These are phyloP conservation scores for Trametes cubensis DNA, from an alignment of 768 basidiomycete species.

Conservation along the genomic window DNA sequence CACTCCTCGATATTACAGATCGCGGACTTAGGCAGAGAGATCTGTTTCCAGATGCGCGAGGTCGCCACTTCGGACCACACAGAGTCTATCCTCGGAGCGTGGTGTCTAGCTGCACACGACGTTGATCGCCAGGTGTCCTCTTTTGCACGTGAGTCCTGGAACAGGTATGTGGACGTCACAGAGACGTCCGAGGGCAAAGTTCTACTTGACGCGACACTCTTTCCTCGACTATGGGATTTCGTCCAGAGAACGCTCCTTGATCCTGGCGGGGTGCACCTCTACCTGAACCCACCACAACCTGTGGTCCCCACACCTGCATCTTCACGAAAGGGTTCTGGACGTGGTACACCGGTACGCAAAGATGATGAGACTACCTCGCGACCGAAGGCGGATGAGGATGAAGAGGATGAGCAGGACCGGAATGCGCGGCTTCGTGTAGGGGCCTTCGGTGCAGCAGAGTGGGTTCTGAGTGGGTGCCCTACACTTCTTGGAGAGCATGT, in stretches of 20 bases:
- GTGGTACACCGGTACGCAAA: conserved; percentile 39
- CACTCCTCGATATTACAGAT: conserved; percentile 70
- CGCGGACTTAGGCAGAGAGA: conserved; percentile 46
- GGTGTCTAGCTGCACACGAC: conserved; percentile 75
- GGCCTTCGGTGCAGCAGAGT: conserved; percentile 65
- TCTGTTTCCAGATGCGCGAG: conserved; percentile 50
- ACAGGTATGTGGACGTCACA: conserved; percentile 33
- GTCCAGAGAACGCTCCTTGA: conserved; percentile 58
- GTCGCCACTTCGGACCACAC: conserved; percentile 50
- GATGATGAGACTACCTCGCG: conserved; percentile 39
- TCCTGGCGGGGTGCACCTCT: conserved; percentile 57
- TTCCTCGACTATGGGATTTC: conserved; percentile 51
- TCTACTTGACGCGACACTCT: conserved; percentile 36
- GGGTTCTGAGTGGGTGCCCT: conserved; percentile 57
- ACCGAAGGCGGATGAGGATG: conserved; percentile 57
- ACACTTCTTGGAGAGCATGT: conserved; percentile 3
- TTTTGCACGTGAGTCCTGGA: conserved; percentile 59
- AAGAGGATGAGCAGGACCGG: conserved; percentile 72
- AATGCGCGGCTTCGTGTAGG: conserved; percentile 69
- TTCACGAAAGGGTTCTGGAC: conserved; percentile 35
- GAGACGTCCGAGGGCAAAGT: conserved; percentile 29
- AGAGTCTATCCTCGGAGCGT: conserved; percentile 67
- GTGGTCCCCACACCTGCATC: conserved; percentile 37
- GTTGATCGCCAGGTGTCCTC: conserved; percentile 63
- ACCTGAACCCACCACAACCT: conserved; percentile 65